Percentiles rank a stretch among this genome's conserved stretches.
Evolutionary conservation across 1,139 yeast genomes (phyloP).

Genomic region (Candida albicans): DNA sequence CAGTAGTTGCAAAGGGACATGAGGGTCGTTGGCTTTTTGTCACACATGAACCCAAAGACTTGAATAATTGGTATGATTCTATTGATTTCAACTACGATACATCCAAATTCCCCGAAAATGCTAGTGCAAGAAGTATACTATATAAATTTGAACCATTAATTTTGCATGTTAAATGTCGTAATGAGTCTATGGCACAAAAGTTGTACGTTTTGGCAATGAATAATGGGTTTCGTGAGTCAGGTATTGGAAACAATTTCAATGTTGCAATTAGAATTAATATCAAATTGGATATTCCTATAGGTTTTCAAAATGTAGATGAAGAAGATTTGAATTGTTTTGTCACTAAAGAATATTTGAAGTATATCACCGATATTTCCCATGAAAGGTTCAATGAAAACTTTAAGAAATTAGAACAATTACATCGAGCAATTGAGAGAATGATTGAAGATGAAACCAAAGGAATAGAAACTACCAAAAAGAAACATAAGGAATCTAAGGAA

Average conservation of each 20-base stretch:
- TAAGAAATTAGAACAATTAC: slow-evolving; percentile 51
- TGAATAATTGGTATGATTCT: slow-evolving; percentile 52
- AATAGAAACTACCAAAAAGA: slow-evolving; percentile 2
- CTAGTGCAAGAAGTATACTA: slow-evolving; percentile 53
- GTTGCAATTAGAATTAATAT: slow-evolving; percentile 78
- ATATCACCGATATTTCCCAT: slow-evolving; percentile 50
- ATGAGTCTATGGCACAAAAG: slow-evolving; percentile 54
- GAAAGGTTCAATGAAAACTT: slow-evolving; percentile 67
- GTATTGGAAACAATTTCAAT: slow-evolving; percentile 76
- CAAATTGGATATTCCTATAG: slow-evolving; percentile 73
- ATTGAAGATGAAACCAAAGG: slow-evolving; percentile 10
- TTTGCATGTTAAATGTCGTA: slow-evolving; percentile 77
- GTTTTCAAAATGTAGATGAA: slow-evolving; percentile 37
- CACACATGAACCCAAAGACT: slow-evolving; percentile 57
- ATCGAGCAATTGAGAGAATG: slow-evolving; percentile 40
- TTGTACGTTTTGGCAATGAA: slow-evolving; percentile 73
- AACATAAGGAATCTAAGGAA: slow-evolving; percentile 38
- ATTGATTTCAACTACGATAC: slow-evolving; percentile 25
- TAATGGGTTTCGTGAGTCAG: slow-evolving; percentile 85
- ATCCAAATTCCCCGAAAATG: slow-evolving; percentile 11
- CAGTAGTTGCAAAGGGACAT: slow-evolving; percentile 81
- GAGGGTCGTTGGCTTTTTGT: slow-evolving; percentile 87
- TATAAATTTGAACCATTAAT: slow-evolving; percentile 85
- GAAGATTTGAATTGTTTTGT: slow-evolving; percentile 45
- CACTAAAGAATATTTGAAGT: slow-evolving; percentile 44